Evolutionary conservation across 2,329 filamentous ascomycete genomes (phyloP).

Genomic region (Rasamsonia emersonii): DNA sequence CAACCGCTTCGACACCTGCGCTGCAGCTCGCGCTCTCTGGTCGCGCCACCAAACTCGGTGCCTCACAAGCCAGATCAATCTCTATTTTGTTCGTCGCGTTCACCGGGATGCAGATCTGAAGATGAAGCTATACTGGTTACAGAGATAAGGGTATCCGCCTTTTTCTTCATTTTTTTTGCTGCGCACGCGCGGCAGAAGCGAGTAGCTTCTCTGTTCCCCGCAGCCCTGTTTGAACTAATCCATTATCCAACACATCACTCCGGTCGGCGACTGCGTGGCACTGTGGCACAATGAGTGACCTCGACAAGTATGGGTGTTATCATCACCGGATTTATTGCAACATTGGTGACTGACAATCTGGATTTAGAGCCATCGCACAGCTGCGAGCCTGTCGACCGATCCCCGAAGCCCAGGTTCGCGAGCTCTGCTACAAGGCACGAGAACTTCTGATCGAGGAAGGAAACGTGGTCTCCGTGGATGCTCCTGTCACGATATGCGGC

Average conservation of each 20-base stretch:
- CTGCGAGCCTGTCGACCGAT: constrained; percentile 93
- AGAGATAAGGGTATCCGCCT: constrained; percentile 3
- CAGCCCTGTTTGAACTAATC: neutral
- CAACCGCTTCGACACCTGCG: too few relatives aligned
- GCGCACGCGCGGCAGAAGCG: constrained; percentile 1
- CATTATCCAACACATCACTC: constrained; percentile 10
- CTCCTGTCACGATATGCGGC: constrained; percentile 93
- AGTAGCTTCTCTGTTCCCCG: neutral
- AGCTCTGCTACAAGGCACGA: constrained; percentile 93
- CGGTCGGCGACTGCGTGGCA: constrained; percentile 9
- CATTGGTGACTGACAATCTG: constrained; percentile 11
- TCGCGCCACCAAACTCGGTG: too few relatives aligned
- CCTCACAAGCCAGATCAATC: too few relatives aligned
- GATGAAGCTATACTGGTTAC: constrained; percentile 3
- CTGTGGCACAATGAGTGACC: constrained; percentile 66
- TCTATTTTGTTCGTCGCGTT: too few relatives aligned
- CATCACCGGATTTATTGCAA: constrained; percentile 4
- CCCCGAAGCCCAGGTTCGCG: constrained; percentile 87
- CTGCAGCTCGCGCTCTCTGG: too few relatives aligned
- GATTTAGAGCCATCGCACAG: constrained; percentile 76
- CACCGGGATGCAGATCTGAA: neutral
- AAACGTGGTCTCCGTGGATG: constrained; percentile 91
- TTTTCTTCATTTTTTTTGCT: constrained; percentile 1
- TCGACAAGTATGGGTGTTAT: constrained; percentile 62
- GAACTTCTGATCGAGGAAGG: constrained; percentile 96